These are phyloP conservation scores for Phytophthora sp. DNA, from an alignment of 352 stramenopile species.

Conservation along the genomic window DNA sequence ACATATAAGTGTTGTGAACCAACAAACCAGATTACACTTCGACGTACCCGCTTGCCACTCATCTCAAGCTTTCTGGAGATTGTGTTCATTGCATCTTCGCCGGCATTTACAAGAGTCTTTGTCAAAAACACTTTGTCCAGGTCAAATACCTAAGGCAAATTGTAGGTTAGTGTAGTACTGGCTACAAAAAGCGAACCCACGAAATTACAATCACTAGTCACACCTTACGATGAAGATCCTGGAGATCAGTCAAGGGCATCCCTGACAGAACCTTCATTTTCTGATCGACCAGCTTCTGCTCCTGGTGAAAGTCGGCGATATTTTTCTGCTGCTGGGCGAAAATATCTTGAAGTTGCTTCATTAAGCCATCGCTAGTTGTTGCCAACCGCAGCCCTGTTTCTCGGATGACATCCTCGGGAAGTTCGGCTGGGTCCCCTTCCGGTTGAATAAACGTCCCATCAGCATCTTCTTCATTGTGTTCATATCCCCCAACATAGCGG, in stretches of 20 bases:
- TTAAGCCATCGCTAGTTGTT: slow-evolving; percentile 41
- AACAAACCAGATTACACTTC: background rate
- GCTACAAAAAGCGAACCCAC: background rate
- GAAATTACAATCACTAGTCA: slow-evolving; percentile 3
- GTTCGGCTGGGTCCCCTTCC: slow-evolving; percentile 72
- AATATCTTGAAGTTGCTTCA: slow-evolving; percentile 45
- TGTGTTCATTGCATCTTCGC: slow-evolving; percentile 77
- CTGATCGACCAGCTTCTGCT: slow-evolving; percentile 30
- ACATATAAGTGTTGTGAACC: background rate
- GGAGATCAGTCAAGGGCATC: slow-evolving; percentile 38
- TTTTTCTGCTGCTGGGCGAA: slow-evolving; percentile 37
- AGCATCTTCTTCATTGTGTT: slow-evolving; percentile 53
- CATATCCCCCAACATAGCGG: slow-evolving; percentile 79
- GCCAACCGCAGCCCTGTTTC: slow-evolving; percentile 57
- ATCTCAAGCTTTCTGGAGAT: slow-evolving; percentile 57
- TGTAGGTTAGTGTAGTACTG: background rate
- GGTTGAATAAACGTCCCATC: slow-evolving; percentile 86
- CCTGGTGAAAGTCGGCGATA: slow-evolving; percentile 39
- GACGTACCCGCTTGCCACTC: slow-evolving; percentile 46
- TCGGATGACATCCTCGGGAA: slow-evolving; percentile 78
- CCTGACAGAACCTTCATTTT: slow-evolving; percentile 28
- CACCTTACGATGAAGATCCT: slow-evolving; percentile 40
- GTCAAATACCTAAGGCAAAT: slow-evolving; percentile 37
- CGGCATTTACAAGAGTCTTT: slow-evolving; percentile 57
- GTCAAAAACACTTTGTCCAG: slow-evolving; percentile 51